Conservation (phyloP, 495 filamentous ascomycete genomes). For the Parmelia sp. region DNA sequence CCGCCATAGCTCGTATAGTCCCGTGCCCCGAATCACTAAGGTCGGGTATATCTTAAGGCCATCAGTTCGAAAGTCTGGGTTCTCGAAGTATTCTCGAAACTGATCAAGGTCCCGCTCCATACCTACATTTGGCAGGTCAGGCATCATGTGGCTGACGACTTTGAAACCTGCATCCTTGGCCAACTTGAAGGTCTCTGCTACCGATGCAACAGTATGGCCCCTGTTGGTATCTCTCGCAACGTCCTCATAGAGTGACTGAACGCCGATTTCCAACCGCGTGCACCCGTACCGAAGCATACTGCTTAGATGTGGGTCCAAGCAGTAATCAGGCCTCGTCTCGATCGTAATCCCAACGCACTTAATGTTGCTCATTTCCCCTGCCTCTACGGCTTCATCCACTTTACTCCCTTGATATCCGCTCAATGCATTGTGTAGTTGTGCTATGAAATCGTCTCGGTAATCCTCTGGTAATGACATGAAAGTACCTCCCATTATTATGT, state of each 20-base stretch:
- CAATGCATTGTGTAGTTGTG: constrained; percentile 91
- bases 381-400: constrained; percentile 90
- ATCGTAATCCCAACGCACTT: constrained; percentile 99
- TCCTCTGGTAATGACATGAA: constrained; percentile 92
- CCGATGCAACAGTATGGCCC: constrained; percentile 90
- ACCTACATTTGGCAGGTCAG: constrained; percentile 93
- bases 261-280: constrained; percentile 87
- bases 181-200: constrained; percentile 88
- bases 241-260: constrained; percentile 95
- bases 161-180: constrained; percentile 98
- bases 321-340: constrained; percentile 95
- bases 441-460: constrained; percentile 88
- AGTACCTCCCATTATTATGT: constrained; percentile 99
- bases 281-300: constrained; percentile 96
- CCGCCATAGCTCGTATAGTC: constrained; percentile 94
- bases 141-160: constrained; percentile 99
- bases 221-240: constrained; percentile 97
- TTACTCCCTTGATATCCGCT: constrained; percentile 85
- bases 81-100: constrained; percentile 96
- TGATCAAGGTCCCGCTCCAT: constrained; percentile 97
- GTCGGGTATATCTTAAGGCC: constrained; percentile 98
- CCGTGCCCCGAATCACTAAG: constrained; percentile 93
- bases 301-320: constrained; percentile 81
- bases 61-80: constrained; percentile 94
- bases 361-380: constrained; percentile 85